Base-by-base conservation (phyloP, 1,139 yeast genomes). In the Meyerozyma sp. region DNA sequence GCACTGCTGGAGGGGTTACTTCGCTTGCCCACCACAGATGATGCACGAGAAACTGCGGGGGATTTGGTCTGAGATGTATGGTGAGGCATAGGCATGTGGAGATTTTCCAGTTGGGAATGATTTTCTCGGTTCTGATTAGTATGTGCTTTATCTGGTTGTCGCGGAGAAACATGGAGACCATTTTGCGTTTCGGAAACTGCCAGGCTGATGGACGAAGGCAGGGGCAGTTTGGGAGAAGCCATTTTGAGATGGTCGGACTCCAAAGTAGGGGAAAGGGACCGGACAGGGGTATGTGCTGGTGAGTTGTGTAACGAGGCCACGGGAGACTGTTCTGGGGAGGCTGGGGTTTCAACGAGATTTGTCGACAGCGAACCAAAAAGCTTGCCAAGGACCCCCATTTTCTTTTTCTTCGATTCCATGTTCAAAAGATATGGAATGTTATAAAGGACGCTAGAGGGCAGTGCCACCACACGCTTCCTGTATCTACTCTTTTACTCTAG, bases 341-440 rank as follows among this genome's bases (percentile, higher is more conserved):
- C 25, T 34, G 37, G 37, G 14, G 37, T 34, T 9, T 34, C 37
- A 14, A 13, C 37, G 20, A 34, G 37, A 13, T 34, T 34, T 14
- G 36, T 32, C 26, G 37, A 16, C 37, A 32, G 35, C 16, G 26
- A 20, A 25, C 37, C 37, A 34, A 34, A 34, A 21, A 34, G 25
- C 37, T 34, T 34, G 37, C 37, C 37, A 3, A 34, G 26, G 5
- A 34, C 37, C 8, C 26, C 26, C 13, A 18, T 34, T 34, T 34
- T 34, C 26, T 34, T 34, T 25, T 34, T 34, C 16, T 30, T 30
- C 5, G 5, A 4, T 7, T 34, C 37, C 37, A 34, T 34, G 27
- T 5, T 16, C 16, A 32, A n/a, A 4, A 5, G 14, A 27, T 5
- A 6, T 11, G 13, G 13, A n/a, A 27, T 27, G 13, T 27, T 27